Percentiles rank a stretch among this genome's conserved stretches.
These are phyloP conservation scores for Aspergillus caelatus DNA, from an alignment of 2,329 filamentous ascomycete species.

Conservation along the genomic window DNA sequence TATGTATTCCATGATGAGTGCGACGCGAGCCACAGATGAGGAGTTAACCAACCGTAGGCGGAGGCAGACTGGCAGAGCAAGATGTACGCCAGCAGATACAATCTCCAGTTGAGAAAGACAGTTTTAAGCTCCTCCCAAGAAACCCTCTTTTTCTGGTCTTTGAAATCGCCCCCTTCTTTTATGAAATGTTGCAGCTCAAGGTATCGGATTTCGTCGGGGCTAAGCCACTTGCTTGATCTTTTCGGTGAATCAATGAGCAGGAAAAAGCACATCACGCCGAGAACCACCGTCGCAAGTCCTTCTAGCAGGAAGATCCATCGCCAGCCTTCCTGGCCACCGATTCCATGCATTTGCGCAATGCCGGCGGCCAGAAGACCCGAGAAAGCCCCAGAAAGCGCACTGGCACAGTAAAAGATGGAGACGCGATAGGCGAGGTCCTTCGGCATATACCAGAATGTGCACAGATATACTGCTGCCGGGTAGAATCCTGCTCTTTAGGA, in stretches of 20 bases:
- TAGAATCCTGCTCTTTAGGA: slow-evolving; percentile 33
- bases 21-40: neutral
- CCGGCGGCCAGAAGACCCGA: slow-evolving; percentile 44
- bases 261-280: slow-evolving; percentile 14
- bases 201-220: slow-evolving; percentile 35
- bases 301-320: slow-evolving; percentile 53
- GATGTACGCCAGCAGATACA: slow-evolving; percentile 34
- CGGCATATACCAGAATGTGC: slow-evolving; percentile 38
- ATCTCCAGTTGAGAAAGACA: slow-evolving; percentile 12
- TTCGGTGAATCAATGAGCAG: slow-evolving; percentile 46
- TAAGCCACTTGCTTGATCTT: slow-evolving; percentile 40
- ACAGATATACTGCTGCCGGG: slow-evolving; percentile 29
- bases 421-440: slow-evolving; percentile 38
- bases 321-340: slow-evolving; percentile 16
- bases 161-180: slow-evolving; percentile 12
- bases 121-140: slow-evolving; percentile 12
- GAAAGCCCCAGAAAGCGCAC: slow-evolving; percentile 33
- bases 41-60: slow-evolving; percentile 23
- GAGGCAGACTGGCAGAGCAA: slow-evolving; percentile 25
- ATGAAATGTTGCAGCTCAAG: slow-evolving; percentile 16
- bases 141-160: neutral
- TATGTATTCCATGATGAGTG: slow-evolving; percentile 24
- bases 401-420: slow-evolving; percentile 27
- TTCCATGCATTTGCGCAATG: slow-evolving; percentile 26
- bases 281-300: slow-evolving; percentile 33